Conservation (phyloP, 116 monocot species). For the Cymodocea nodosa region DNA sequence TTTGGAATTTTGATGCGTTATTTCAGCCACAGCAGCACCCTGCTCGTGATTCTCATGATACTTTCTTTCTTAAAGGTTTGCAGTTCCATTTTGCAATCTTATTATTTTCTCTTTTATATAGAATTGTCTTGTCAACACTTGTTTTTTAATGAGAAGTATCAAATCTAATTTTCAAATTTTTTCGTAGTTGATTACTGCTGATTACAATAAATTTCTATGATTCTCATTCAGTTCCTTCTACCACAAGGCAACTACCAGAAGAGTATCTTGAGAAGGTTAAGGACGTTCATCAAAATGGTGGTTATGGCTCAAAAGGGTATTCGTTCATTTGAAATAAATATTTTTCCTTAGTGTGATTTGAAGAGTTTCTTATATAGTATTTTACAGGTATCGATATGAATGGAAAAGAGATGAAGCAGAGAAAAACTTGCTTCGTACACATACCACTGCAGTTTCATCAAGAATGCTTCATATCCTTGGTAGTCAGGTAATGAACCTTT, state of each 20-base stretch:
- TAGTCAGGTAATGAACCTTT: conserved; percentile 49
- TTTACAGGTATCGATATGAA: conserved; percentile 70
- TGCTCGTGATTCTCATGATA: conserved; percentile 99
- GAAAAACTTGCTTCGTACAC: conserved; percentile 91
- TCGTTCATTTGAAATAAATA: not conserved
- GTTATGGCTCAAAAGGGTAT: conserved; percentile 92
- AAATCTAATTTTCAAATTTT: too few relatives aligned
- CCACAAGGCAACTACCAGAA: conserved; percentile 68
- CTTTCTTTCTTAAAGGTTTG: conserved; percentile 83
- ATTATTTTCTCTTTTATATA: too few relatives aligned
- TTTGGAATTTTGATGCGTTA: conserved; percentile 99
- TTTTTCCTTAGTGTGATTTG: not conserved
- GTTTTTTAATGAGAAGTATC: too few relatives aligned
- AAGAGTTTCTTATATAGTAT: not conserved
- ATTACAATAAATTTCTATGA: too few relatives aligned
- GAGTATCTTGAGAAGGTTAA: conserved; percentile 81
- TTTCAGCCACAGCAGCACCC: conserved; percentile 99
- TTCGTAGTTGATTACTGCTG: too few relatives aligned
- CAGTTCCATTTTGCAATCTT: not conserved
- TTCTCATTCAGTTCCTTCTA: conserved; percentile 48
- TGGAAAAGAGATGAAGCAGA: conserved; percentile 97
- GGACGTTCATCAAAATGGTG: conserved; percentile 75
- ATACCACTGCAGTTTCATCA: conserved; percentile 97
- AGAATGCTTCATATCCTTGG: conserved; percentile 94
- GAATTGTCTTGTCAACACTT: too few relatives aligned